These are phyloP conservation scores for Cicer cuneatum DNA, from an alignment of 306 rosid species.

Conservation along the genomic window DNA sequence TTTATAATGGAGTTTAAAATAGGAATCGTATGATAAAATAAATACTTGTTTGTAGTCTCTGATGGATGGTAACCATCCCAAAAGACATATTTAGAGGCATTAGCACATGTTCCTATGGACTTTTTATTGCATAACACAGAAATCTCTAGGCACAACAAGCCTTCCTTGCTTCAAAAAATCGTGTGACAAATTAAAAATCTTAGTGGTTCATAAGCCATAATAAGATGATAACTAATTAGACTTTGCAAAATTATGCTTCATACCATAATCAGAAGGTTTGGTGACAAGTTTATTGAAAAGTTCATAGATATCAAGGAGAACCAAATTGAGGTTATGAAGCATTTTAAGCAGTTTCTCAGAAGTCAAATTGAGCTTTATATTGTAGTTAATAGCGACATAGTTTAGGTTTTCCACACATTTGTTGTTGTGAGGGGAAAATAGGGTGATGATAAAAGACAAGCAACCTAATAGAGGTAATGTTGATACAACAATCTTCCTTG, in stretches of 20 bases:
- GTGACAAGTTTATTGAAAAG: neutral
- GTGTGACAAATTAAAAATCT: neutral
- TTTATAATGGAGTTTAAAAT: neutral
- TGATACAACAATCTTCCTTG: slow-evolving; percentile 73
- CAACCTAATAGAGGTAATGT: slow-evolving; percentile 63
- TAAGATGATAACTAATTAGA: neutral
- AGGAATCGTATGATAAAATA: neutral
- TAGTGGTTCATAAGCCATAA: neutral
- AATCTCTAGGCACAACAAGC: neutral
- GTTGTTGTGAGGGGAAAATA: neutral
- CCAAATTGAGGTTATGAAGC: neutral
- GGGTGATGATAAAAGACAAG: slow-evolving; percentile 55
- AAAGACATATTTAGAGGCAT: slow-evolving; percentile 2
- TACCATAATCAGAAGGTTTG: slow-evolving; percentile 5
- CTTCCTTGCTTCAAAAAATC: neutral
- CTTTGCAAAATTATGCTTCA: neutral
- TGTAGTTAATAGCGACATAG: neutral
- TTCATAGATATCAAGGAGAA: neutral
- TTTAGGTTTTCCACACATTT: neutral
- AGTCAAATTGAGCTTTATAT: neutral
- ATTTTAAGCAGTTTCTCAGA: neutral
- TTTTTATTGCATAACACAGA: neutral
- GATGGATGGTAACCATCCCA: neutral
- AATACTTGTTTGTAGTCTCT: neutral
- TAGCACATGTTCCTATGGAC: slow-evolving; percentile 2